Conservation (phyloP, 2,329 filamentous ascomycete genomes). For the Penicillium sp. region DNA sequence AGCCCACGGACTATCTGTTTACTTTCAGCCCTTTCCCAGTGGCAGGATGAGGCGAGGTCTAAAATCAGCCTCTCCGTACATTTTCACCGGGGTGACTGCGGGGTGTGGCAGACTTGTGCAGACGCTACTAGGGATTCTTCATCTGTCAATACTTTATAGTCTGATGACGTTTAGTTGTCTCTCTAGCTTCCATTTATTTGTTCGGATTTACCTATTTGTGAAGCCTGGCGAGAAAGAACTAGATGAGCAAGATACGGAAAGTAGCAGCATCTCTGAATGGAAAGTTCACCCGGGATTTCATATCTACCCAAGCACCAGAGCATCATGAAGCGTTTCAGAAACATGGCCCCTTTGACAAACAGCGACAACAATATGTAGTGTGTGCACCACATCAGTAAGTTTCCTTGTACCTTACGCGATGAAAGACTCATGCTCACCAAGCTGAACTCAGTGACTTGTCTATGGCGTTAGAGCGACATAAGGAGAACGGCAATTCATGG, state of each 20-base stretch:
- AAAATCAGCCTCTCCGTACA: neutral
- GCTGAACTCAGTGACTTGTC: neutral
- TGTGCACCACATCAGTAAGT: slow-evolving; percentile 4
- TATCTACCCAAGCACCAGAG: neutral
- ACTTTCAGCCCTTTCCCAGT: neutral
- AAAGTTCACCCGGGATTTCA: neutral
- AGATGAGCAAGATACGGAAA: neutral
- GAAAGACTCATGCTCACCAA: neutral
- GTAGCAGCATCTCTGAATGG: neutral
- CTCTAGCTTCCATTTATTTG: too few relatives aligned
- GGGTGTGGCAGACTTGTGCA: neutral
- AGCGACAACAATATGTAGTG: neutral
- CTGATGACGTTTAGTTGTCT: too few relatives aligned
- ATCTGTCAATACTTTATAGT: neutral
- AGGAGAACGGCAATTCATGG: neutral
- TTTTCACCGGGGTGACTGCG: neutral
- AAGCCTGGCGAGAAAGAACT: neutral
- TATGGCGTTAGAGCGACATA: neutral
- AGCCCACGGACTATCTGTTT: neutral
- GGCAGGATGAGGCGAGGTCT: neutral
- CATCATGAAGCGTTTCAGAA: slow-evolving; percentile 2
- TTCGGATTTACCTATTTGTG: neutral
- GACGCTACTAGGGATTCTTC: neutral
- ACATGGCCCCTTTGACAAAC: neutral
- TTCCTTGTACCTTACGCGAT: neutral